Conservation (phyloP, 2,329 filamentous ascomycete genomes). For the Paecilomyces niveus region DNA sequence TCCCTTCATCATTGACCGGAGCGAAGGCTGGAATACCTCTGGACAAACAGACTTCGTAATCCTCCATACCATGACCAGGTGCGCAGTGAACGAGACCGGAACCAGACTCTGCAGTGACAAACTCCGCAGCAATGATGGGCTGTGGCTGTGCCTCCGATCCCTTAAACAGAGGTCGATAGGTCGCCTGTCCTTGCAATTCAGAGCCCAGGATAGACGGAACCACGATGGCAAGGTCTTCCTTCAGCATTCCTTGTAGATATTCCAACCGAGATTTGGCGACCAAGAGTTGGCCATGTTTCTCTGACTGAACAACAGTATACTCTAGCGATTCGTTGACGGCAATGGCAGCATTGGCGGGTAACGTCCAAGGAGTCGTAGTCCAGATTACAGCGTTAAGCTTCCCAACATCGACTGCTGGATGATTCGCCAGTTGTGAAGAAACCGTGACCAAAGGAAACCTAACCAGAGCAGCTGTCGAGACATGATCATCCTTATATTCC, state of each 20-base stretch:
- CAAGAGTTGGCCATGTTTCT: conserved; percentile 54
- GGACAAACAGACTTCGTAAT: conserved; percentile 73
- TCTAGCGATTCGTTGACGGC: conserved; percentile 68
- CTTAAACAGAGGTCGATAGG: conserved; percentile 66
- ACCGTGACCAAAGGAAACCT: conserved; percentile 60
- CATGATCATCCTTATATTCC: conserved; percentile 57
- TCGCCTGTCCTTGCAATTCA: conserved; percentile 53
- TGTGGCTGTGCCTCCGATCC: conserved; percentile 51
- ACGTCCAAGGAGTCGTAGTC: conserved; percentile 97
- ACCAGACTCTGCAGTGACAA: conserved; percentile 84
- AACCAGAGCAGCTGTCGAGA: conserved; percentile 58
- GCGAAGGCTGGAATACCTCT: conserved; percentile 69
- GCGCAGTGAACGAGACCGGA: conserved; percentile 92
- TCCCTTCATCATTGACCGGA: conserved; percentile 74
- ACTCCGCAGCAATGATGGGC: conserved; percentile 73
- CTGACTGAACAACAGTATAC: conserved; percentile 61
- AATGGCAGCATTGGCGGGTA: conserved; percentile 87
- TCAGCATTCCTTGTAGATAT: conserved; percentile 45
- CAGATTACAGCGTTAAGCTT: conserved; percentile 78
- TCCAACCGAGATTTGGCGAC: conserved; percentile 66
- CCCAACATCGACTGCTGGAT: conserved; percentile 36
- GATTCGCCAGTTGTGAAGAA: conserved; percentile 37
- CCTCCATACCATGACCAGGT: conserved; percentile 92
- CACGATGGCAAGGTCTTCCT: conserved; percentile 45
- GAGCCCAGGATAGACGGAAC: conserved; percentile 55